phyloP scores from a whole-genome alignment of 306 rosid species.

The Macrotyloma uniflorum region DNA sequence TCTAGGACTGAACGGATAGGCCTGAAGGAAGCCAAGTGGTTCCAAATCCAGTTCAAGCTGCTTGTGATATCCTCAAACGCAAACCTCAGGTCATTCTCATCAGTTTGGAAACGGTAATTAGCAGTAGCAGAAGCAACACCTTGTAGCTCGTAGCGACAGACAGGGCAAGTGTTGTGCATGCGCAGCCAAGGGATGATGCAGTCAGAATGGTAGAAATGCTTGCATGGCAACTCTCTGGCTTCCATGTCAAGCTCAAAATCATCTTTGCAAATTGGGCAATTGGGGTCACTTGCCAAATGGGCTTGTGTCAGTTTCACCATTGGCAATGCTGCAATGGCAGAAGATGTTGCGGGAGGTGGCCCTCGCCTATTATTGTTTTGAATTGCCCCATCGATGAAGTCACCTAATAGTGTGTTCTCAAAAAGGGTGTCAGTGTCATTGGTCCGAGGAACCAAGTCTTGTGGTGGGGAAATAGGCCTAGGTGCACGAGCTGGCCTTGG shows the following conservation, averaged over 20 bases:
- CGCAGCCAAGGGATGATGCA: conserved; percentile 77
- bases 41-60: conserved; percentile 51
- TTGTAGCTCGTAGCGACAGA: conserved; percentile 58
- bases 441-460: not conserved
- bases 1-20: conserved; percentile 50
- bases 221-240: conserved; percentile 72
- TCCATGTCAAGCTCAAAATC: conserved; percentile 60
- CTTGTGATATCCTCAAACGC: conserved; percentile 40
- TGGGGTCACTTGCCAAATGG: conserved; percentile 52
- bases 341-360: conserved; percentile 42
- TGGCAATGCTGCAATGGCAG: conserved; percentile 49
- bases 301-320: conserved; percentile 42
- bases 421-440: not conserved
- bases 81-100: not conserved
- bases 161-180: conserved; percentile 74
- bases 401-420: conserved; percentile 13
- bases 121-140: not conserved
- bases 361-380: conserved; percentile 36
- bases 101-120: not conserved
- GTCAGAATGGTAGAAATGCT: conserved; percentile 72
- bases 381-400: conserved; percentile 19
- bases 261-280: conserved; percentile 76
- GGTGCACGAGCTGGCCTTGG: conserved; percentile 13
- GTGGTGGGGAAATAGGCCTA: conserved; percentile 20
- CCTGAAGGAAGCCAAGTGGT: conserved; percentile 41